Conservation (phyloP, 768 basidiomycete species). For the Agaricus subrufescens region DNA sequence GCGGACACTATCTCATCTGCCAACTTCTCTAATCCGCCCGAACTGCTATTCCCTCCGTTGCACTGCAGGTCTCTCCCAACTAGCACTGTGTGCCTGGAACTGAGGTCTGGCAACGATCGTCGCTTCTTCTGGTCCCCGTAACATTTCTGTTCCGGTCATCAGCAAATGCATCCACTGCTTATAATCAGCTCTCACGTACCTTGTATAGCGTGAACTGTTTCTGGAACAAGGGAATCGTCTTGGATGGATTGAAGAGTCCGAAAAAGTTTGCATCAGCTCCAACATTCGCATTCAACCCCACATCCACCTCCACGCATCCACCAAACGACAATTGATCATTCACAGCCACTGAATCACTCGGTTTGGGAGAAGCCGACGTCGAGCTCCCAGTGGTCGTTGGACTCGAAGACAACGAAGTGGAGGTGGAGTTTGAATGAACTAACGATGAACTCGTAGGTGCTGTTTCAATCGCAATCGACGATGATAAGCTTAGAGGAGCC, state of each 20-base stretch:
- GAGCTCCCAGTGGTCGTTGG: too few relatives aligned
- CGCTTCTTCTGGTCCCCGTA: slow-evolving; percentile 8
- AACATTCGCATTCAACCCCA: slow-evolving; percentile 31
- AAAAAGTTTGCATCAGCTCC: slow-evolving; percentile 37
- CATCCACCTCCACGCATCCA: slow-evolving; percentile 32
- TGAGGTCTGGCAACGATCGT: not conserved
- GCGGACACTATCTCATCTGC: not conserved
- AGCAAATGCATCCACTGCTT: not conserved
- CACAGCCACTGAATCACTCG: not conserved
- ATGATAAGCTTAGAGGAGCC: too few relatives aligned
- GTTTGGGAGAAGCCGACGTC: too few relatives aligned
- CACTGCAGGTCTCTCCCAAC: not conserved
- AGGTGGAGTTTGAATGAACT: too few relatives aligned
- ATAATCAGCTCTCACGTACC: slow-evolving; percentile 14
- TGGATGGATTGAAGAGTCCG: slow-evolving; percentile 29
- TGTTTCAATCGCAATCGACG: too few relatives aligned
- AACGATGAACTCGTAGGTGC: too few relatives aligned
- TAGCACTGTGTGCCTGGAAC: not conserved
- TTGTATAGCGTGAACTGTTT: slow-evolving; percentile 35
- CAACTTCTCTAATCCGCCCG: not conserved
- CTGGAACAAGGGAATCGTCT: slow-evolving; percentile 27
- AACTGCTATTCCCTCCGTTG: not conserved
- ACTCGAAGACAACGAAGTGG: too few relatives aligned
- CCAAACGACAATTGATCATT: not conserved
- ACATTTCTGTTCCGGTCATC: slow-evolving; percentile 12